These are phyloP conservation scores for Chrysochromulina parva DNA, from an alignment of 78 protist species.

Conservation along the genomic window DNA sequence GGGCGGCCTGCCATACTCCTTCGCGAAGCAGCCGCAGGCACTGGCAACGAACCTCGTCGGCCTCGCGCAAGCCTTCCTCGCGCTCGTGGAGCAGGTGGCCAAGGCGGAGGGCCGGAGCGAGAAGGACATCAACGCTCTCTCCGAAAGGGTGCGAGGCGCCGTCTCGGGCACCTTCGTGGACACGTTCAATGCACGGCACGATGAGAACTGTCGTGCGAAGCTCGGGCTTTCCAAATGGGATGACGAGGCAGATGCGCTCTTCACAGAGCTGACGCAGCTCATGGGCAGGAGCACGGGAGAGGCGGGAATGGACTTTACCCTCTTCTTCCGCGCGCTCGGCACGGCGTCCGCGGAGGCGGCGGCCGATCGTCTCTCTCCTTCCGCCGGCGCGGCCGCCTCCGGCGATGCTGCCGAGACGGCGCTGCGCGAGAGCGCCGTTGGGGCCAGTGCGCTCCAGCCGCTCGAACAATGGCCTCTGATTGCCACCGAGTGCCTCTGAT, in stretches of 20 bases:
- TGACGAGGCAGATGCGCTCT: not conserved
- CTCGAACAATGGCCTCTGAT: not conserved
- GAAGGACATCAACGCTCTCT: not conserved
- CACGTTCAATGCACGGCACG: not conserved
- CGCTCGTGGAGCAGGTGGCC: not conserved
- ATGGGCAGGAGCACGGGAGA: not conserved
- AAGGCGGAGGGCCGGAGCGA: not conserved
- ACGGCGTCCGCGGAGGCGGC: no score
- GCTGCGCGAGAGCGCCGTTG: no score
- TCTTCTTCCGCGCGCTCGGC: slow-evolving; percentile 32
- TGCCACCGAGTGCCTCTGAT: no score
- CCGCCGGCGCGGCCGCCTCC: not conserved
- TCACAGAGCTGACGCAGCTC: not conserved
- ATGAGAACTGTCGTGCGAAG: not conserved
- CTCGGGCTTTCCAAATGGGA: not conserved
- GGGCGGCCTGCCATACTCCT: not conserved
- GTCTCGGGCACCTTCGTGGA: not conserved
- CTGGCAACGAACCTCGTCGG: not conserved
- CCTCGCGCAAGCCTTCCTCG: not conserved
- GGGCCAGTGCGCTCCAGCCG: not conserved
- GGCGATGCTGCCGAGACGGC: not conserved
- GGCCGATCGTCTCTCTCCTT: no score
- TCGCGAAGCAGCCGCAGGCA: not conserved
- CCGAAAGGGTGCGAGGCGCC: not conserved
- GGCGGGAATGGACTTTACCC: not conserved